Percentiles rank a stretch among this genome's conserved stretches.
phyloP scores from a whole-genome alignment of 179 eudicot genomes.

The Beta macrorhiza region DNA sequence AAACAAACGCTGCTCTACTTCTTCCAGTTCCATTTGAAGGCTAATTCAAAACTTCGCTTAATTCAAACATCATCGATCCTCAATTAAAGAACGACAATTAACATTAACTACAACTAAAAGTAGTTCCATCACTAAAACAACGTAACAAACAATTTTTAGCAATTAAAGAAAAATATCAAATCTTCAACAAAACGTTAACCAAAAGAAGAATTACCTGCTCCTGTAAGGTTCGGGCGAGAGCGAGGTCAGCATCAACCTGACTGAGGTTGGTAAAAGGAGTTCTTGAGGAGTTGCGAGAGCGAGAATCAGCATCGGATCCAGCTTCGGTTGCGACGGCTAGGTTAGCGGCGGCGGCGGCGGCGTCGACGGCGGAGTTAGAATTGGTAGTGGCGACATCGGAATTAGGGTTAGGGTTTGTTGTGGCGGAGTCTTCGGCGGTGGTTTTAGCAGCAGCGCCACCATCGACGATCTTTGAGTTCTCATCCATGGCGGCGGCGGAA shows the following conservation, averaged over 20 bases:
- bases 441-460: conserved; percentile 31
- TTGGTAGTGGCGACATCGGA: conserved; percentile 7
- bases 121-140: background rate
- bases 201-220: conserved; percentile 53
- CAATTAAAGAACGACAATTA: too few relatives aligned
- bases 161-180: background rate
- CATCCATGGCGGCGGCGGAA: conserved; percentile 37
- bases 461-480: conserved; percentile 43
- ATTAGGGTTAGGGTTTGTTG: conserved; percentile 35
- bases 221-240: conserved; percentile 91
- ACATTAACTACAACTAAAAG: too few relatives aligned
- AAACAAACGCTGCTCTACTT: background rate
- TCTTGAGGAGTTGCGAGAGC: conserved; percentile 39
- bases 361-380: conserved; percentile 5
- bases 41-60: too few relatives aligned
- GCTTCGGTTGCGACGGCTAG: conserved; percentile 3
- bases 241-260: conserved; percentile 93
- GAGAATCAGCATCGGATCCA: conserved; percentile 22
- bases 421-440: conserved; percentile 10
- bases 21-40: background rate
- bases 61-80: too few relatives aligned
- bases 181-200: background rate
- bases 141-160: too few relatives aligned
- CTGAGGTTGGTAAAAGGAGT: conserved; percentile 81
- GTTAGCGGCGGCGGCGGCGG: background rate